phyloP scores from a whole-genome alignment of 148 eudicot genomes.

The Rhododendron kiyosumense region DNA sequence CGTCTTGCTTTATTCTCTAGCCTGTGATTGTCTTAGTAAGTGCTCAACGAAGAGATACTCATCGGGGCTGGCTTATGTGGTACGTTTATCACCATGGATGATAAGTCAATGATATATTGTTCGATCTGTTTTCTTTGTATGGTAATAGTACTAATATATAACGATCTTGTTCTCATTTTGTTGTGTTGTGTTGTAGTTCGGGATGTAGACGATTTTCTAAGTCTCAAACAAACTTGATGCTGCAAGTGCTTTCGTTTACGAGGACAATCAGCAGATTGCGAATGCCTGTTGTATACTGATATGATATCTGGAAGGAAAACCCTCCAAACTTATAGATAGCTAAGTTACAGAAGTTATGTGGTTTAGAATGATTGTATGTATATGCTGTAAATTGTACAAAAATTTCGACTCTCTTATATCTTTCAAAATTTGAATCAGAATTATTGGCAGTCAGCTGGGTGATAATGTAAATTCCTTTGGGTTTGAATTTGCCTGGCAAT shows the following conservation, averaged over 20 bases:
- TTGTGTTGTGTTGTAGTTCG: neutral
- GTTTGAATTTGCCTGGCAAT: neutral
- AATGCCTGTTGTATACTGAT: neutral
- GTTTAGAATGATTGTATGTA: neutral
- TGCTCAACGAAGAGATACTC: neutral
- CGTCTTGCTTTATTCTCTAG: constrained; percentile 25
- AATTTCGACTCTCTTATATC: neutral
- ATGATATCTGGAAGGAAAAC: neutral
- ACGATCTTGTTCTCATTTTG: neutral
- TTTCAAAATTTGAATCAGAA: neutral
- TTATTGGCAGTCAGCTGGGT: neutral
- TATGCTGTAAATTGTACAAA: neutral
- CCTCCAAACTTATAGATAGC: neutral
- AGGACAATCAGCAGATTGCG: neutral
- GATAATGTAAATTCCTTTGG: neutral
- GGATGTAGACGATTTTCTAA: neutral
- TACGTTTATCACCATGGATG: neutral
- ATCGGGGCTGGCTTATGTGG: neutral
- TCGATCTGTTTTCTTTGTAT: neutral
- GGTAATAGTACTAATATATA: neutral
- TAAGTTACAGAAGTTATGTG: neutral
- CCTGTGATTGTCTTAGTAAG: neutral
- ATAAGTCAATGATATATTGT: neutral
- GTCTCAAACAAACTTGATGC: neutral
- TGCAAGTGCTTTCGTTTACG: neutral